Evolutionary conservation across 345 rosid species (phyloP).

Genomic region (Aquilaria malaccensis): DNA sequence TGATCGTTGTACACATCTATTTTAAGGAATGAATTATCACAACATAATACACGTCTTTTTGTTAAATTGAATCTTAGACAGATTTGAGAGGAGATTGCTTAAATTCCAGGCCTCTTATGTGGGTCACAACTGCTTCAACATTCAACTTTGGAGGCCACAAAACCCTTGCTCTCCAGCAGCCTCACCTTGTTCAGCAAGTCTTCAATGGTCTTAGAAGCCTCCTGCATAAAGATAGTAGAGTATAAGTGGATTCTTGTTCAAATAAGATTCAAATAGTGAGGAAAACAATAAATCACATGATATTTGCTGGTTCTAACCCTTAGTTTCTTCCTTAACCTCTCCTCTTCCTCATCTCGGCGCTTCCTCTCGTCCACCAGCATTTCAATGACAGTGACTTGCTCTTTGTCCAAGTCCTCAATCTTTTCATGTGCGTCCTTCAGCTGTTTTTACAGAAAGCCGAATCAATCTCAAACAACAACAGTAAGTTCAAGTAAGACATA

Average conservation of each 20-base stretch:
- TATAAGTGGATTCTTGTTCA: no score
- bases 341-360: slow-evolving; percentile 21
- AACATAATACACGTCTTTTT: no score
- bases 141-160: slow-evolving; percentile 4
- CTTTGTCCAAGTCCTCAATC: slow-evolving; percentile 16
- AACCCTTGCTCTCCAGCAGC: slow-evolving; percentile 11
- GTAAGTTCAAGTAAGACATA: slow-evolving; percentile 4
- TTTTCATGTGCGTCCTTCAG: slow-evolving; percentile 16
- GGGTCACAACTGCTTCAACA: background rate
- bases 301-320: slow-evolving; percentile 22
- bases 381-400: slow-evolving; percentile 3
- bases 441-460: slow-evolving; percentile 14
- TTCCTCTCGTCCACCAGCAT: slow-evolving; percentile 28
- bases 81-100: no score
- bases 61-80: no score
- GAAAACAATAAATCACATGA: background rate
- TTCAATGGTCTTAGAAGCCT: slow-evolving; percentile 22
- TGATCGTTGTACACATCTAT: no score
- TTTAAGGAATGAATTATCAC: no score
- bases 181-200: slow-evolving; percentile 23
- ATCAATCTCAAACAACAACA: background rate
- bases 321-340: slow-evolving; percentile 24
- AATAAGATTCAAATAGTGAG: no score
- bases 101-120: no score
- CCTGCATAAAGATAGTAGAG: slow-evolving; percentile 9